Conservation (phyloP, 192 early-diverging fungal genomes). For the Coemansia sp. region DNA sequence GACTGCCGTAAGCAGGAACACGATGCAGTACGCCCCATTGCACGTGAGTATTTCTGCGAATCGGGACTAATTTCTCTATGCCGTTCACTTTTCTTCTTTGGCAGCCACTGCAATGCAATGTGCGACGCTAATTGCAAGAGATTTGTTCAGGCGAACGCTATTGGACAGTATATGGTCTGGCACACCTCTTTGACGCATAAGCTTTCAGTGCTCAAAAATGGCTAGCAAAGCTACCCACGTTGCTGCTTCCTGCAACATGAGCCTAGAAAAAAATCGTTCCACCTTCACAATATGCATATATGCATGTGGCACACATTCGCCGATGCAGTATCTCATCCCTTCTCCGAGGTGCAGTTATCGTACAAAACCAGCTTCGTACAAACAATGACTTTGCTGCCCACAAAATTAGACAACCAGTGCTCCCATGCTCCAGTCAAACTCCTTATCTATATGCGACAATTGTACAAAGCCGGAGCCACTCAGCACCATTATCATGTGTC, state of each 20-base stretch:
- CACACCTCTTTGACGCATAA: background rate
- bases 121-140: background rate
- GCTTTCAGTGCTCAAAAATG: background rate
- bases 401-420: background rate
- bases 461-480: background rate
- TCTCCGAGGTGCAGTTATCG: no score
- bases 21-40: background rate
- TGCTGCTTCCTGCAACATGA: background rate
- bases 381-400: background rate
- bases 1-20: background rate
- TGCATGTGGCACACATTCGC: background rate
- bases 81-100: background rate
- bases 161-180: background rate
- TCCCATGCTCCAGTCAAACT: background rate
- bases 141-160: no score
- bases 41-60: slow-evolving; percentile 3
- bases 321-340: background rate
- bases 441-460: background rate
- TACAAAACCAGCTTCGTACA: no score
- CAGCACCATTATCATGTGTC: background rate
- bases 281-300: background rate
- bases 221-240: background rate
- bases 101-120: background rate
- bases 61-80: background rate
- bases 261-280: background rate